These are phyloP conservation scores for Craterostigma plantagineum DNA, from an alignment of 257 asterid species.

Conservation along the genomic window DNA sequence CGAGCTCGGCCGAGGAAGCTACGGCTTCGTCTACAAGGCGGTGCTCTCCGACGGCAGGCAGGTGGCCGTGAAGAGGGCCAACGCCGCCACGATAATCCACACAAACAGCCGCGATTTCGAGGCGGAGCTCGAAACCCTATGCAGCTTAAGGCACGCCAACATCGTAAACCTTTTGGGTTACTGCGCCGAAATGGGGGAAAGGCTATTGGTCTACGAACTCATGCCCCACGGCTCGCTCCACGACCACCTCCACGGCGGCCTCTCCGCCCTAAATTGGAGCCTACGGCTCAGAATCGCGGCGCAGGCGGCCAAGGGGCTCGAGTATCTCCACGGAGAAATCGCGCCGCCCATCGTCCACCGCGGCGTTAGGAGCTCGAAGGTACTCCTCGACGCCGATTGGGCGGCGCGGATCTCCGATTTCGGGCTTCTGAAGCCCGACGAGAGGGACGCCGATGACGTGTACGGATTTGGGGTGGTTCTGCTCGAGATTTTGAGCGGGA, in stretches of 20 bases:
- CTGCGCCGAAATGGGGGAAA: conserved; percentile 93
- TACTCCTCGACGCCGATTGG: conserved; percentile 79
- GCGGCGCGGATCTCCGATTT: conserved; percentile 62
- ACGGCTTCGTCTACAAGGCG: conserved; percentile 85
- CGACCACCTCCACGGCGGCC: conserved; percentile 90
- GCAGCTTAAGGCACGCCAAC: conserved; percentile 53
- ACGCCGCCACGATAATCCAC: conserved; percentile 91
- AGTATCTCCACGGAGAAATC: conserved; percentile 56
- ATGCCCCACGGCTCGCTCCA: conserved; percentile 92
- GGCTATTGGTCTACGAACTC: conserved; percentile 69
- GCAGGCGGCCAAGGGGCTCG: conserved; percentile 84
- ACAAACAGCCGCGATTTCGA: conserved; percentile 71
- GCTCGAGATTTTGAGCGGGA: conserved; percentile 78
- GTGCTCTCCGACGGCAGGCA: conserved; percentile 70
- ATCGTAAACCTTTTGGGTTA: conserved; percentile 82
- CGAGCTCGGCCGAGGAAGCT: conserved; percentile 88
- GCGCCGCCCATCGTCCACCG: conserved; percentile 81
- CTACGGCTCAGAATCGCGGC: conserved; percentile 53
- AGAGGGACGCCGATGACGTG: conserved; percentile 44
- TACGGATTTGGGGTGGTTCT: conserved; percentile 71
- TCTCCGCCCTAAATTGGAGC: conserved; percentile 54
- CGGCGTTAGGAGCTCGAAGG: conserved; percentile 63
- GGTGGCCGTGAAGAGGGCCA: conserved; percentile 87
- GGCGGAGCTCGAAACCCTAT: conserved; percentile 66
- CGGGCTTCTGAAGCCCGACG: conserved; percentile 41